Percentiles rank a stretch among this genome's conserved stretches.
Conservation (phyloP, 2,329 filamentous ascomycete genomes). For the Dactylellina sp. region DNA sequence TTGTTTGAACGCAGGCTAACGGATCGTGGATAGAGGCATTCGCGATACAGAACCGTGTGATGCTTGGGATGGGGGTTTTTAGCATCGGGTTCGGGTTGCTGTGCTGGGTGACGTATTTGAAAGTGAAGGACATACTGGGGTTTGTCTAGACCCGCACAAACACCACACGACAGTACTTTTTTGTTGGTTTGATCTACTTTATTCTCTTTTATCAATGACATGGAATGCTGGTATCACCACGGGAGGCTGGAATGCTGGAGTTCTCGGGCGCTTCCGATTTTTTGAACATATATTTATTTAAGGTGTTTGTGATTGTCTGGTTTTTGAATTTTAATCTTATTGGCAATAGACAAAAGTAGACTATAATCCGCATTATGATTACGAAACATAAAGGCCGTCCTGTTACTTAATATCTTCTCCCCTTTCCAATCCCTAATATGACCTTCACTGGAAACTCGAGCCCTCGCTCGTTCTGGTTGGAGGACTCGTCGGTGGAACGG, state of each 20-base stretch:
- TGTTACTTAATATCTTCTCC: constrained; percentile 1
- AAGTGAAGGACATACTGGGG: constrained; percentile 43
- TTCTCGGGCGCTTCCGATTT: constrained; percentile 6
- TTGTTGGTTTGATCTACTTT: no score
- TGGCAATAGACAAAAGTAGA: no score
- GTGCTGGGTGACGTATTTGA: constrained; percentile 53
- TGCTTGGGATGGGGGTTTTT: constrained; percentile 52
- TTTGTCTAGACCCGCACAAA: constrained; percentile 12
- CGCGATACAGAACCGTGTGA: constrained; percentile 54
- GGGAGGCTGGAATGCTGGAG: no score
- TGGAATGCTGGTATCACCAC: no score
- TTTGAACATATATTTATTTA: background rate
- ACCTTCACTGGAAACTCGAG: no score
- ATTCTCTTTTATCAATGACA: no score
- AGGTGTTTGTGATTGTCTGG: no score
- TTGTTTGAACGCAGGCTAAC: constrained; percentile 3
- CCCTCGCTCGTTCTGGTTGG: no score
- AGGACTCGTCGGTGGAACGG: background rate
- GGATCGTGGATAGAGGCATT: constrained; percentile 36
- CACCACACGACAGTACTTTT: background rate
- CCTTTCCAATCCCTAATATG: background rate
- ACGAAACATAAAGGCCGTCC: no score
- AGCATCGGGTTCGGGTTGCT: constrained; percentile 48
- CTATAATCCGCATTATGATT: no score
- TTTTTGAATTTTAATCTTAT: no score